A percentile compares a stretch with the other conserved stretches of the same genome.
These are phyloP conservation scores for Cystobasidiopsis lactophilus DNA, from an alignment of 768 basidiomycete species.

Conservation along the genomic window DNA sequence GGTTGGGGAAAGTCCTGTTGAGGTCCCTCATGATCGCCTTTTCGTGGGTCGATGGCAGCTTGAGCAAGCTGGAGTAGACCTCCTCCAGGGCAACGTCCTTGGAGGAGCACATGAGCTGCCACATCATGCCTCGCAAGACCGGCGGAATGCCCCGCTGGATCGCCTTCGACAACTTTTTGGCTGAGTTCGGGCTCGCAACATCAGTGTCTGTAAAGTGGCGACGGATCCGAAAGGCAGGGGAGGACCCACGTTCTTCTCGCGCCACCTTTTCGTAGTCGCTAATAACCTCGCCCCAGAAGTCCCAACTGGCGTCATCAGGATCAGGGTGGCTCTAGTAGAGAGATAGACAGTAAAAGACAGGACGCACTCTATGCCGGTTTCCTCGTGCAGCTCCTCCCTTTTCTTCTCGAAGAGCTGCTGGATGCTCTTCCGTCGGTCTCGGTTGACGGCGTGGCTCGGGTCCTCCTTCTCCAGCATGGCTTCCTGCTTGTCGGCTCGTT, in stretches of 20 bases:
- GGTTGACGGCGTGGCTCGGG: background rate
- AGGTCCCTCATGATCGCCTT: slow-evolving; percentile 86
- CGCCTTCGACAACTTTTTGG: slow-evolving; percentile 60
- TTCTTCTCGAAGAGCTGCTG: slow-evolving; percentile 26
- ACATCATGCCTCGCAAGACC: slow-evolving; percentile 77
- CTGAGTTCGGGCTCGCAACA: background rate
- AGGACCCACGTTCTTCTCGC: slow-evolving; percentile 31
- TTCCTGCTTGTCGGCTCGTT: background rate
- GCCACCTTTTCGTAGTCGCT: slow-evolving; percentile 78
- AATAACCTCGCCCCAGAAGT: slow-evolving; percentile 88
- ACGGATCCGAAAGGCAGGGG: background rate
- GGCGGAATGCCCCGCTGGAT: slow-evolving; percentile 82
- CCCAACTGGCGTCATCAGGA: slow-evolving; percentile 27
- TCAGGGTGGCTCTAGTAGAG: slow-evolving; percentile 49
- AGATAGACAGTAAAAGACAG: slow-evolving; percentile 34
- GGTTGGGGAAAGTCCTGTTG: slow-evolving; percentile 76
- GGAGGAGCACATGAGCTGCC: slow-evolving; percentile 87
- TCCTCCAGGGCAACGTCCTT: slow-evolving; percentile 72
- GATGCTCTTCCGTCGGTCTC: background rate
- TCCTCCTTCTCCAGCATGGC: too few relatives aligned
- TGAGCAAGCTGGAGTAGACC: slow-evolving; percentile 57
- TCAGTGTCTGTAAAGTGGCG: background rate
- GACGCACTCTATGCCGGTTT: slow-evolving; percentile 23
- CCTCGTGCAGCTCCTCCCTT: slow-evolving; percentile 21
- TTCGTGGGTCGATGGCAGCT: slow-evolving; percentile 67